These are phyloP conservation scores for Lepidium campestre DNA, from an alignment of 441 rosid species.

Conservation along the genomic window DNA sequence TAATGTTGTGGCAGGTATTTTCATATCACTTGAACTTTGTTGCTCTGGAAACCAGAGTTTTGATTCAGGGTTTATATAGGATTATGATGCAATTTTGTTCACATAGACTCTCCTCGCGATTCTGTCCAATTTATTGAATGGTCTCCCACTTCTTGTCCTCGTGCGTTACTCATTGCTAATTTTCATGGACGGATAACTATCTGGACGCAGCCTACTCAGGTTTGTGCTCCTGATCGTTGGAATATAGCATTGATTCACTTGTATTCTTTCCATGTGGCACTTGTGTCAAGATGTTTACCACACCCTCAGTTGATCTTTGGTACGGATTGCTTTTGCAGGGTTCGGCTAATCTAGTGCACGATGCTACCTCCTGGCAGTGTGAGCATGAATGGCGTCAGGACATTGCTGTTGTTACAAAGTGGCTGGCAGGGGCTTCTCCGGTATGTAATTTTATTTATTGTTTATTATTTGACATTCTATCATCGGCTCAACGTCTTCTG, in stretches of 20 bases:
- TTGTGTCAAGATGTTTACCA: conserved; percentile 6
- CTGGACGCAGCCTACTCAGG: conserved; percentile 97
- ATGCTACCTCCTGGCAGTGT: conserved; percentile 93
- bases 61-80: neutral
- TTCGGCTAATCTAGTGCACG: conserved; percentile 74
- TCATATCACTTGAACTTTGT: neutral
- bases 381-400: conserved; percentile 99
- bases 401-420: conserved; percentile 94
- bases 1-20: conserved; percentile 89
- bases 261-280: neutral
- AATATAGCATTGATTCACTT: neutral
- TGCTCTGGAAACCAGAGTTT: neutral
- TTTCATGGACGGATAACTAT: conserved; percentile 96
- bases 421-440: conserved; percentile 93
- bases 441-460: conserved; percentile 36
- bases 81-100: neutral
- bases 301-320: neutral
- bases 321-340: conserved; percentile 50
- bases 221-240: conserved; percentile 25
- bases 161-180: conserved; percentile 90
- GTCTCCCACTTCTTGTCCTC: conserved; percentile 96
- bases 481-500: neutral
- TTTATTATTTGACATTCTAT: conserved; percentile 12
- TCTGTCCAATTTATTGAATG: conserved; percentile 98
- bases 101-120: conserved; percentile 96